Conservation (phyloP, 1,284 basidiomycete genomes). For the Cerrena zonata region DNA sequence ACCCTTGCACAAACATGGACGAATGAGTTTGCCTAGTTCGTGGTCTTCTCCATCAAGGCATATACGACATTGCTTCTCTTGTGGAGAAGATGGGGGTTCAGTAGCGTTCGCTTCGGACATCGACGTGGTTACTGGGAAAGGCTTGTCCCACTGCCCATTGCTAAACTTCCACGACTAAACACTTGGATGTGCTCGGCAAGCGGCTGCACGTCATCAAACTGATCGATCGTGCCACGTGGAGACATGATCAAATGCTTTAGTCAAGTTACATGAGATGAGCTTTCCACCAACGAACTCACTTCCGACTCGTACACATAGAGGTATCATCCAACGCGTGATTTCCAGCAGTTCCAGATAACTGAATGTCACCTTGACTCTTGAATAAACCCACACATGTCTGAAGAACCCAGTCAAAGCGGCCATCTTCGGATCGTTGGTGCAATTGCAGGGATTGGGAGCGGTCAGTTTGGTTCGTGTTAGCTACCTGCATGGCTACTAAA, state of each 20-base stretch:
- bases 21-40: slow-evolving; percentile 63
- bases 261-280: too few species aligned
- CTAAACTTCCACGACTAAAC: neutral
- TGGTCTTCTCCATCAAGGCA: slow-evolving; percentile 63
- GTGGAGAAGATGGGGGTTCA: slow-evolving; percentile 14
- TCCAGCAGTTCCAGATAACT: too few species aligned
- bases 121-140: neutral
- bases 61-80: slow-evolving; percentile 66
- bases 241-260: too few species aligned
- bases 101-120: neutral
- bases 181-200: neutral
- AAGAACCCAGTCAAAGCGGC: slow-evolving; percentile 16
- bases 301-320: too few species aligned
- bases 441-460: slow-evolving; percentile 59
- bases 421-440: slow-evolving; percentile 52
- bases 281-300: too few species aligned
- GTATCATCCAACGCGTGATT: too few species aligned
- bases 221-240: neutral
- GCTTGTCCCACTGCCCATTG: neutral
- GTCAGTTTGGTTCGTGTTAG: slow-evolving; percentile 28
- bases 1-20: slow-evolving; percentile 72
- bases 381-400: too few species aligned
- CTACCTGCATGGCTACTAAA: neutral
- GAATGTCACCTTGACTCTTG: too few species aligned
- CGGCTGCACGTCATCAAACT: too few species aligned